These are phyloP conservation scores for Neopestalotiopsis sp. DNA, from an alignment of 2,329 filamentous ascomycete species.

Conservation along the genomic window DNA sequence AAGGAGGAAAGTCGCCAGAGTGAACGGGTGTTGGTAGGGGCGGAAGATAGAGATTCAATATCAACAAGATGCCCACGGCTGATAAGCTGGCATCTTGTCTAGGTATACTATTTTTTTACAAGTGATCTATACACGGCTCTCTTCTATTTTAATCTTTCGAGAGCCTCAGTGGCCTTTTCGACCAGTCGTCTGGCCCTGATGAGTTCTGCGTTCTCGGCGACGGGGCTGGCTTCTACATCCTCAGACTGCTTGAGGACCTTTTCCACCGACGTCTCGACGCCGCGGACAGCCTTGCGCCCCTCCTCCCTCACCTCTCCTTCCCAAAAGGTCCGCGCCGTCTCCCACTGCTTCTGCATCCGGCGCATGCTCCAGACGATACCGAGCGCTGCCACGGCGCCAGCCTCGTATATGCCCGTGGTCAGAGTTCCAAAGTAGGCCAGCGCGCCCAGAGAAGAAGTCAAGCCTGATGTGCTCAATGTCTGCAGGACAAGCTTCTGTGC, in stretches of 20 bases:
- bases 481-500: slow-evolving; percentile 78
- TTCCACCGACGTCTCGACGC: slow-evolving; percentile 58
- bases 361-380: slow-evolving; percentile 65
- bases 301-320: slow-evolving; percentile 71
- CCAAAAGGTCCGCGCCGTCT: slow-evolving; percentile 65
- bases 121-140: not conserved
- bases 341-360: slow-evolving; percentile 68
- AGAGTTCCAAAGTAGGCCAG: slow-evolving; percentile 63
- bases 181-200: slow-evolving; percentile 51
- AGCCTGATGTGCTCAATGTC: slow-evolving; percentile 73
- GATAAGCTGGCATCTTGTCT: not conserved
- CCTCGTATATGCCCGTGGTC: slow-evolving; percentile 62
- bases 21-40: not conserved
- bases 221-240: slow-evolving; percentile 29
- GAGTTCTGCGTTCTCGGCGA: slow-evolving; percentile 37
- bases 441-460: slow-evolving; percentile 60
- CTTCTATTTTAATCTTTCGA: slow-evolving; percentile 52
- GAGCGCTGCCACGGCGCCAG: slow-evolving; percentile 65
- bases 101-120: not conserved
- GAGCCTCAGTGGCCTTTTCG: slow-evolving; percentile 53
- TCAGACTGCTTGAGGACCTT: slow-evolving; percentile 44
- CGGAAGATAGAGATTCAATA: not conserved
- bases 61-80: not conserved
- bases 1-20: too few species aligned
- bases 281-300: slow-evolving; percentile 66